Conservation (phyloP, 495 filamentous ascomycete species). For the Aspergillus diversus region DNA sequence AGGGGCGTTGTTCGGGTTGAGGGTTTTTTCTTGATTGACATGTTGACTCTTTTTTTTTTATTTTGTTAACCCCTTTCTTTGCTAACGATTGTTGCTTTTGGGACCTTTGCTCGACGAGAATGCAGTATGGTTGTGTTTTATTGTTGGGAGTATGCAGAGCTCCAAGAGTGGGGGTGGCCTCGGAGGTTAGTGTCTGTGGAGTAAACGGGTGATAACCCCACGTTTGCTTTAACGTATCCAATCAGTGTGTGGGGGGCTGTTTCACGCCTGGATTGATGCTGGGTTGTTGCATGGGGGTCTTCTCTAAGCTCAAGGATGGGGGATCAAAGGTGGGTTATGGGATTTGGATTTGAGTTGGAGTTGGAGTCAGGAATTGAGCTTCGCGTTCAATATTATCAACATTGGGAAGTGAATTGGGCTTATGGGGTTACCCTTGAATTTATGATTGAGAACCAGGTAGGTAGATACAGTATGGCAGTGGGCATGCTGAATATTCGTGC, state of each 20-base stretch:
- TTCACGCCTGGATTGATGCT: background rate
- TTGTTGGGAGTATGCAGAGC: too few species aligned
- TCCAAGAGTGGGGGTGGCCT: background rate
- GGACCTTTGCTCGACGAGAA: background rate
- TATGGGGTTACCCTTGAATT: too few species aligned
- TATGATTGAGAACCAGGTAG: too few species aligned
- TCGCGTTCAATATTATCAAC: too few species aligned
- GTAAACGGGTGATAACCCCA: background rate
- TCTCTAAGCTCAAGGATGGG: background rate
- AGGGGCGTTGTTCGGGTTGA: background rate
- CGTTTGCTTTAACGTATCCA: background rate
- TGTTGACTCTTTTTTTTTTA: background rate
- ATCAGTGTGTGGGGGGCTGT: background rate
- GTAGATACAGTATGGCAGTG: too few species aligned
- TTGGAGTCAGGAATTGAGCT: background rate
- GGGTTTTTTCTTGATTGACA: conserved; percentile 5
- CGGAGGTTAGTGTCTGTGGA: background rate
- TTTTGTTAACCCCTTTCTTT: background rate
- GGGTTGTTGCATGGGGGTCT: too few species aligned
- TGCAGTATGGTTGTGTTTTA: too few species aligned
- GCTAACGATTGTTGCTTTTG: too few species aligned
- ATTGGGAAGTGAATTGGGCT: too few species aligned
- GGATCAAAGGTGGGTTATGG: background rate
- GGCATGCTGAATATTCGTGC: too few species aligned
- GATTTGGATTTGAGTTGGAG: background rate